Percentiles rank a stretch among this genome's conserved stretches.
These are phyloP conservation scores for Pleurotus tuber-regium DNA, from an alignment of 768 basidiomycete genomes.

Conservation along the genomic window DNA sequence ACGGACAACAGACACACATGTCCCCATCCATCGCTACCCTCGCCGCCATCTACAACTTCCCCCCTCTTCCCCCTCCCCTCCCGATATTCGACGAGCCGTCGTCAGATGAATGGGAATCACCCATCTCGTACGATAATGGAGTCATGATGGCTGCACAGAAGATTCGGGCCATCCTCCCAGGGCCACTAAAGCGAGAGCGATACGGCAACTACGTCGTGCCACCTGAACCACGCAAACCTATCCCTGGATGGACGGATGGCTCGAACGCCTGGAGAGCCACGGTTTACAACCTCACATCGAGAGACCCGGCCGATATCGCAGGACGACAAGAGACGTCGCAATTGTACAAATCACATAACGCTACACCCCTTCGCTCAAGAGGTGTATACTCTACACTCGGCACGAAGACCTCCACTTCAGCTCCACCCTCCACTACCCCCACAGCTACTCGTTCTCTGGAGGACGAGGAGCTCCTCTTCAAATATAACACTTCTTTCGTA, in stretches of 20 bases:
- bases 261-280: conserved; percentile 64
- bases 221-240: conserved; percentile 36
- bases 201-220: conserved; percentile 27
- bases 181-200: conserved; percentile 37
- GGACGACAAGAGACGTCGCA: conserved; percentile 23
- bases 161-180: conserved; percentile 43
- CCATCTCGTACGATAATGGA: conserved; percentile 2
- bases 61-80: conserved; percentile 31
- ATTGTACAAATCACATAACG: conserved; percentile 43
- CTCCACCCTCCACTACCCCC: conserved; percentile 10
- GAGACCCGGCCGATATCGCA: conserved; percentile 20
- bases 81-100: conserved; percentile 20
- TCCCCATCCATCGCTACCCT: conserved; percentile 26
- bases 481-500: conserved; percentile 55
- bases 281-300: conserved; percentile 53
- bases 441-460: conserved; percentile 20
- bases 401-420: conserved; percentile 21
- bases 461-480: conserved; percentile 48
- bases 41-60: conserved; percentile 42
- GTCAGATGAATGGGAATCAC: conserved; percentile 13
- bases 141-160: conserved; percentile 48
- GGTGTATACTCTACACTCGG: conserved; percentile 49
- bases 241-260: conserved; percentile 72
- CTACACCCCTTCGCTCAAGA: conserved; percentile 46
- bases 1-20: conserved; percentile 11